Conservation (phyloP, 1,284 basidiomycete species). For the Grifola frondosa region DNA sequence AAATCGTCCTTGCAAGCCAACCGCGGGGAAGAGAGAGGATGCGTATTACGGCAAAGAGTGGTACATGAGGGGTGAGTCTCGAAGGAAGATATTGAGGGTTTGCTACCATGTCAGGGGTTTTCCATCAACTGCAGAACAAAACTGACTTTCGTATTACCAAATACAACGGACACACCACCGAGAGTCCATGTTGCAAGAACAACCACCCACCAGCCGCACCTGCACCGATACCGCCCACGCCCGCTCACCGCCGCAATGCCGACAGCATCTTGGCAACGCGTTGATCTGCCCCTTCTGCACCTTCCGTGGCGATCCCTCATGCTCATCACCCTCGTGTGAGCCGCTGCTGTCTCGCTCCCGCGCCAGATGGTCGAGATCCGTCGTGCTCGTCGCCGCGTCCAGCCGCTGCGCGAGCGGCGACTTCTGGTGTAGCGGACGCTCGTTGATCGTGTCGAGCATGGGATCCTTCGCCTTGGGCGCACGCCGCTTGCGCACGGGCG, state of each 20-base stretch:
- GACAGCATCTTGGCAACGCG: slow-evolving; percentile 79
- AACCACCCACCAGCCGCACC: no score
- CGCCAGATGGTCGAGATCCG: slow-evolving; percentile 53
- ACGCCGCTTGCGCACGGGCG: slow-evolving; percentile 62
- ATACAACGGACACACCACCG: no score
- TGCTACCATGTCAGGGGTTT: slow-evolving; percentile 3
- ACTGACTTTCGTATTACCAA: slow-evolving; percentile 7
- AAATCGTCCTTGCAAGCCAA: slow-evolving; percentile 23
- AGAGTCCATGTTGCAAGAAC: no score
- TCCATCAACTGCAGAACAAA: slow-evolving; percentile 8
- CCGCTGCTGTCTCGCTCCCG: slow-evolving; percentile 50
- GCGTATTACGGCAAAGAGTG: slow-evolving; percentile 18
- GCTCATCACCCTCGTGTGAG: slow-evolving; percentile 16
- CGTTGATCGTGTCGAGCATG: slow-evolving; percentile 68
- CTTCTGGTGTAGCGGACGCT: slow-evolving; percentile 48
- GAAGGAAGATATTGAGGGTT: slow-evolving; percentile 1
- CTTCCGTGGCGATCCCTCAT: slow-evolving; percentile 55
- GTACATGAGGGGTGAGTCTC: slow-evolving; percentile 12
- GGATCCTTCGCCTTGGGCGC: slow-evolving; percentile 63
- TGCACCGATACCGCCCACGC: no score
- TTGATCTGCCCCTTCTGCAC: slow-evolving; percentile 84
- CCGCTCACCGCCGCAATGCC: slow-evolving; percentile 61
- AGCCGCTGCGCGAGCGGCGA: slow-evolving; percentile 38
- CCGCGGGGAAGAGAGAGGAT: slow-evolving; percentile 16
- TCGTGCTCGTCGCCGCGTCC: slow-evolving; percentile 69